Evolutionary conservation across 2,329 filamentous ascomycete species (phyloP).

Genomic region (Colletotrichum somersetense): DNA sequence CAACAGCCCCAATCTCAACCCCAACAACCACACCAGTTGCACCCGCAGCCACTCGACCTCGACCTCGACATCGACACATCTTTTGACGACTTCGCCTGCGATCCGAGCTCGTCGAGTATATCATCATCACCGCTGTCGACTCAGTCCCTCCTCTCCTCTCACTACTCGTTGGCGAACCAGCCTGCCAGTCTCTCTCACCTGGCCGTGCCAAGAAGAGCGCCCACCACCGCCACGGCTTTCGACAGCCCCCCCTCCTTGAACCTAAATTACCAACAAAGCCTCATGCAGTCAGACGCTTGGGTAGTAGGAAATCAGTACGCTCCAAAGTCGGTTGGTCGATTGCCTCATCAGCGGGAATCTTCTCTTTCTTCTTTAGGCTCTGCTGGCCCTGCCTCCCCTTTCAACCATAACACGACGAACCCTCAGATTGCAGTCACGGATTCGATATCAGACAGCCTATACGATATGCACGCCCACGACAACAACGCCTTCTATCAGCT

Average conservation of each 20-base stretch:
- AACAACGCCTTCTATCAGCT: conserved; percentile 61
- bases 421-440: conserved; percentile 70
- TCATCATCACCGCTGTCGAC: conserved; percentile 39
- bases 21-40: conserved; percentile 11
- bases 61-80: conserved; percentile 27
- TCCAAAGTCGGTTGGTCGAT: conserved; percentile 53
- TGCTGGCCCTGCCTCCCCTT: conserved; percentile 71
- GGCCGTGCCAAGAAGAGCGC: conserved; percentile 22
- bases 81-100: conserved; percentile 23
- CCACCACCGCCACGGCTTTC: conserved; percentile 20
- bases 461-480: conserved; percentile 57
- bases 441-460: conserved; percentile 59
- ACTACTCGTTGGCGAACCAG: conserved; percentile 46
- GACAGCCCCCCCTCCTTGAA: conserved; percentile 20
- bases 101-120: conserved; percentile 19
- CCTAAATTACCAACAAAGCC: conserved; percentile 41
- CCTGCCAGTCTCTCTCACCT: conserved; percentile 30
- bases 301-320: conserved; percentile 53
- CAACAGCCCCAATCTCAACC: conserved; percentile 10
- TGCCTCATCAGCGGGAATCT: conserved; percentile 69
- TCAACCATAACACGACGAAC: conserved; percentile 66
- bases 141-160: conserved; percentile 41
- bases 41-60: conserved; percentile 29
- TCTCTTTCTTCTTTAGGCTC: conserved; percentile 72
- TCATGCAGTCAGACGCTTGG: conserved; percentile 61